Base-by-base conservation (phyloP, 2,329 filamentous ascomycete genomes). In the Leptographium lundbergii region DNA sequence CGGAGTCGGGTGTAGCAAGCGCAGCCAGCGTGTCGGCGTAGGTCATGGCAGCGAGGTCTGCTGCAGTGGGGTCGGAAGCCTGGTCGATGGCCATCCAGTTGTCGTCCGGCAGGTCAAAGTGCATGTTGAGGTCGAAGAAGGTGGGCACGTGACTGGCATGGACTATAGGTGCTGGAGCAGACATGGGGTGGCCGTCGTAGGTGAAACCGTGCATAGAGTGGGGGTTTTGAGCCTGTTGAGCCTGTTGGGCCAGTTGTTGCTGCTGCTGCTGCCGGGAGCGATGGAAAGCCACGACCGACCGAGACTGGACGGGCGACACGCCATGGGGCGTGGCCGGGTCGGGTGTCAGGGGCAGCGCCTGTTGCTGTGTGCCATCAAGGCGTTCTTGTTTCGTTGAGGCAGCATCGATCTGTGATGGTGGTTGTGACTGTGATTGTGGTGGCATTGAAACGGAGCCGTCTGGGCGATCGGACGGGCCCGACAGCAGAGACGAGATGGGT, bases 81-180 rank as follows among this genome's bases (percentile, higher is more conserved):
- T 6, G 14, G n/a, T 58, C 51, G 6, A 59, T 19, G 22, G 52
- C 50, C 57, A 59, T 7, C 58, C 54, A 56, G 5, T 9, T 14
- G 24, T 59, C 54, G 34, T 59, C 58, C 19, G 56, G 47, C 53
- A 56, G 32, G 47, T 59, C 54, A 47, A 59, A 59, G 54, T 56
- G 29, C 58, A 59, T 59, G 45, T 59, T 59, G 14, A 59, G 54
- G 54, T 59, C 58, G 34, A 59, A 59, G 22, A 56, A 59, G 24
- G 25, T n/a, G 14, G 58, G 58, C 36, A 59, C 47, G 3, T 29
- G 14, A 29, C 24, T 25, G 19, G 6, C 42, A n/a, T n/a, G 42
- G 2, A 10, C 42, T 22, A 17, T 45, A 45, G 19, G 42, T 6
- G 3, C 17, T 3, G 17, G 14, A 9, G 42, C 17, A 19, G 42